Evolutionary conservation across 2,329 filamentous ascomycete species (phyloP).

Genomic region (Fusarium abutilonis): DNA sequence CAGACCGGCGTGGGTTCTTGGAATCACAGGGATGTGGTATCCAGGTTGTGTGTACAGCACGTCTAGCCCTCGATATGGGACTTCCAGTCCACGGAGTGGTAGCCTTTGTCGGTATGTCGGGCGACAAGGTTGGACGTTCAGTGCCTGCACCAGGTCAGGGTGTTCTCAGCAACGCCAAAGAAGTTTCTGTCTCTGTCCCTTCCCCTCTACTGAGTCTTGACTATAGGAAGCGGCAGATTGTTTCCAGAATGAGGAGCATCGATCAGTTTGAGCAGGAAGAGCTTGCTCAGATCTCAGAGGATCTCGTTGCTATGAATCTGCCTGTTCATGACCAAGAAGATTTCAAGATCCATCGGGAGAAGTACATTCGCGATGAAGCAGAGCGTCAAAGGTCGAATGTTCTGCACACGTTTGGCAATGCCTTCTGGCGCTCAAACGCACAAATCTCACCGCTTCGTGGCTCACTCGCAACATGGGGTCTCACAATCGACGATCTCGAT

Average conservation of each 20-base stretch:
- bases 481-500: slow-evolving; percentile 93
- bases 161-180: slow-evolving; percentile 93
- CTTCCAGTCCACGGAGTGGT: slow-evolving; percentile 96
- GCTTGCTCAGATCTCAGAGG: slow-evolving; percentile 89
- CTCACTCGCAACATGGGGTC: slow-evolving; percentile 95
- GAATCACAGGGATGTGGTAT: slow-evolving; percentile 98
- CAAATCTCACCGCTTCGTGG: slow-evolving; percentile 94
- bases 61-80: slow-evolving; percentile 96
- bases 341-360: slow-evolving; percentile 76
- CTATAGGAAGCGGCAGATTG: slow-evolving; percentile 93
- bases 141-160: slow-evolving; percentile 96
- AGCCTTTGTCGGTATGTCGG: slow-evolving; percentile 91
- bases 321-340: slow-evolving; percentile 57
- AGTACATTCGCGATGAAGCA: slow-evolving; percentile 87
- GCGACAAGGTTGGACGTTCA: slow-evolving; percentile 98
- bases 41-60: slow-evolving; percentile 97
- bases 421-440: slow-evolving; percentile 96
- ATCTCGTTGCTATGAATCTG: slow-evolving; percentile 88
- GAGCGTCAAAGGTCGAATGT: slow-evolving; percentile 91
- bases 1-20: slow-evolving; percentile 98
- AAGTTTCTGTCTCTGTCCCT: slow-evolving; percentile 88
- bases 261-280: slow-evolving; percentile 96
- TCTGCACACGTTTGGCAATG: slow-evolving; percentile 93
- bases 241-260: slow-evolving; percentile 91
- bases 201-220: slow-evolving; percentile 96